Evolutionary conservation across 2,329 filamentous ascomycete genomes (phyloP).

Genomic region (Stenocarpella maydis): DNA sequence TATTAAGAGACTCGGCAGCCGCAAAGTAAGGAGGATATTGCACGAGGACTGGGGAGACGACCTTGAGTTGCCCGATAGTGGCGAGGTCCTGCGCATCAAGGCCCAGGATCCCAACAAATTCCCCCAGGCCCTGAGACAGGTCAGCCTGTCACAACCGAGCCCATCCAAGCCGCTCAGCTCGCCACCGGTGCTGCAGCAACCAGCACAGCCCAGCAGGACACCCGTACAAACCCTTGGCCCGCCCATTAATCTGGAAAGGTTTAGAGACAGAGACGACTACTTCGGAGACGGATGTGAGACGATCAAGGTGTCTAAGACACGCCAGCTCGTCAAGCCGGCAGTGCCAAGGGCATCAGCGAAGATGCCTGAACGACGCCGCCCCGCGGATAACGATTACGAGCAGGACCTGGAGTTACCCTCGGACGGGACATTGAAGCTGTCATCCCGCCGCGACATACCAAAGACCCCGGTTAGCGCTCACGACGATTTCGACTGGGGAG

Average conservation of each 20-base stretch:
- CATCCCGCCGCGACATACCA: conserved; percentile 67
- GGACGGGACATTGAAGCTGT: conserved; percentile 71
- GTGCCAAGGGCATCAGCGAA: conserved; percentile 53
- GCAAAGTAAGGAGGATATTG: conserved; percentile 75
- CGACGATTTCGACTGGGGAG: conserved; percentile 92
- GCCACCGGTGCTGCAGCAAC: conserved; percentile 37
- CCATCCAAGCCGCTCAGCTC: conserved; percentile 53
- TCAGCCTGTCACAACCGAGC: conserved; percentile 64
- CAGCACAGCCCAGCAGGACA: conserved; percentile 29
- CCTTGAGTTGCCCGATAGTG: conserved; percentile 70
- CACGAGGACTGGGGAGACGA: conserved; percentile 86
- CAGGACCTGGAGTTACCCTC: conserved; percentile 75
- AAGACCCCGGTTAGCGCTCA: conserved; percentile 65
- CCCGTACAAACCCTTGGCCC: conserved; percentile 45
- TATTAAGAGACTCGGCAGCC: conserved; percentile 86
- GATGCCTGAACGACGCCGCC: conserved; percentile 18
- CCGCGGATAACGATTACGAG: conserved; percentile 73
- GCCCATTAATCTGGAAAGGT: conserved; percentile 68
- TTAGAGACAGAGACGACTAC: conserved; percentile 68
- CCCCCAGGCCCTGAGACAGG: conserved; percentile 73
- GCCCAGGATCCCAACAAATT: conserved; percentile 66
- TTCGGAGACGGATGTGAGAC: conserved; percentile 71
- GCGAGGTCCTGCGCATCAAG: conserved; percentile 71
- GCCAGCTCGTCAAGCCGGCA: conserved; percentile 65
- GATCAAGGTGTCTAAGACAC: conserved; percentile 72